Percentiles rank a stretch among this genome's conserved stretches.
phyloP scores from a whole-genome alignment of 2,329 filamentous ascomycete genomes.

The Colletotrichum horii region DNA sequence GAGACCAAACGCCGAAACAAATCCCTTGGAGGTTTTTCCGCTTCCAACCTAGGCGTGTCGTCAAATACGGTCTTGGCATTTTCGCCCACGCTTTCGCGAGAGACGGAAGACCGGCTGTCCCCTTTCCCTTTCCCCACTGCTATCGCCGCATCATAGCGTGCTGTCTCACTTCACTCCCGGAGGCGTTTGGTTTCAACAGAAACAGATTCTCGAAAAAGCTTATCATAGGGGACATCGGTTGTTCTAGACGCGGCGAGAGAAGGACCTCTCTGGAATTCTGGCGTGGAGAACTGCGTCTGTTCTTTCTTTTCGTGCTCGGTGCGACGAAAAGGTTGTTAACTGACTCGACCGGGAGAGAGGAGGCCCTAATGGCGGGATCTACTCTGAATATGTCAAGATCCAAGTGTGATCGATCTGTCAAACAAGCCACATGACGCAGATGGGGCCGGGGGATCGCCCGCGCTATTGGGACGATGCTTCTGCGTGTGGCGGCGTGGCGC shows the following conservation, averaged over 20 bases:
- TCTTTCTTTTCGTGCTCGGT: neutral
- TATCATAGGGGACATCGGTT: neutral
- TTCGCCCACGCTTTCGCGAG: neutral
- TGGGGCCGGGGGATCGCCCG: neutral
- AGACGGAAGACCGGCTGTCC: neutral
- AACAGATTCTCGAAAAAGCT: neutral
- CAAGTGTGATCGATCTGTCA: neutral
- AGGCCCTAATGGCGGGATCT: neutral
- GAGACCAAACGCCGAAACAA: neutral
- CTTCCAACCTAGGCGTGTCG: neutral
- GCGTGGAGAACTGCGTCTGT: neutral
- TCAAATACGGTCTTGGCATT: neutral
- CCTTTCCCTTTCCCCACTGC: neutral
- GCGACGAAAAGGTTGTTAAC: neutral
- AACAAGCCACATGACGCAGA: neutral
- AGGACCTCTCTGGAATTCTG: rapidly evolving
- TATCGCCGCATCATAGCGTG: neutral
- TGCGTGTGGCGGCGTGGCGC: neutral
- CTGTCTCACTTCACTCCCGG: neutral
- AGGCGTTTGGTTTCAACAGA: neutral
- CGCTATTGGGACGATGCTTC: neutral
- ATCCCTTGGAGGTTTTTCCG: neutral
- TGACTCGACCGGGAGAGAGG: neutral
- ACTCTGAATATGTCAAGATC: neutral
- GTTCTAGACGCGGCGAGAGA: neutral